These are phyloP conservation scores for Amaranthus cruentus DNA, from an alignment of 148 eudicot species.

Conservation along the genomic window DNA sequence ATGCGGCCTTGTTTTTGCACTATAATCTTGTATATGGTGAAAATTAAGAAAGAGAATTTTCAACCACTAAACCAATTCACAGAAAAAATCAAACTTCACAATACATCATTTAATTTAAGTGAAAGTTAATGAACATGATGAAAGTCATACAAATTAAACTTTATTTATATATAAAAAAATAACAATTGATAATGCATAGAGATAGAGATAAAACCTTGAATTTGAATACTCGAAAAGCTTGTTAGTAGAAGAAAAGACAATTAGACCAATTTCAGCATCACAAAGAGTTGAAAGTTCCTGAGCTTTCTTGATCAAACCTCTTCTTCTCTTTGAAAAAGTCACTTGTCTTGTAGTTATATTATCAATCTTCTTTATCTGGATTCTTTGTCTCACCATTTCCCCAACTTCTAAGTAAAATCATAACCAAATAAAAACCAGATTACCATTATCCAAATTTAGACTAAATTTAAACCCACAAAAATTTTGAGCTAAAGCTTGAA, in stretches of 20 bases:
- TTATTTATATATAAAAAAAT: too few species aligned
- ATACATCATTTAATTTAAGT: background rate
- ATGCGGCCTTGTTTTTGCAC: too few species aligned
- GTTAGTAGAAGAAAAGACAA: conserved; percentile 43
- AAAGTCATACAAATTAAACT: too few species aligned
- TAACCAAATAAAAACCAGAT: background rate
- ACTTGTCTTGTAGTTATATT: conserved; percentile 39
- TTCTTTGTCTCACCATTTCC: conserved; percentile 39
- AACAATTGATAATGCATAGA: background rate
- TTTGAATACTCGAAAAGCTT: conserved; percentile 35
- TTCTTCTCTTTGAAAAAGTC: conserved; percentile 42
- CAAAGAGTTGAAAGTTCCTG: conserved; percentile 38
- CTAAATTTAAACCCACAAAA: background rate
- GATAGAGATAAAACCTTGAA: conserved; percentile 24
- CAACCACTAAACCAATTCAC: too few species aligned
- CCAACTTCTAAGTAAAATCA: background rate
- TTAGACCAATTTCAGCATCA: conserved; percentile 44
- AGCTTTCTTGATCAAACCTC: conserved; percentile 44
- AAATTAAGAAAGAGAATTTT: too few species aligned
- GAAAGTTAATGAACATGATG: background rate
- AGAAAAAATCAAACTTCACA: too few species aligned
- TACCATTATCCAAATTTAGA: background rate
- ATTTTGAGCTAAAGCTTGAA: conserved; percentile 7
- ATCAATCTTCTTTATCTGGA: conserved; percentile 43
- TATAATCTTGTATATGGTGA: too few species aligned